Conservation (phyloP, 169 alveolate species). For the Eimeria falciformis region DNA sequence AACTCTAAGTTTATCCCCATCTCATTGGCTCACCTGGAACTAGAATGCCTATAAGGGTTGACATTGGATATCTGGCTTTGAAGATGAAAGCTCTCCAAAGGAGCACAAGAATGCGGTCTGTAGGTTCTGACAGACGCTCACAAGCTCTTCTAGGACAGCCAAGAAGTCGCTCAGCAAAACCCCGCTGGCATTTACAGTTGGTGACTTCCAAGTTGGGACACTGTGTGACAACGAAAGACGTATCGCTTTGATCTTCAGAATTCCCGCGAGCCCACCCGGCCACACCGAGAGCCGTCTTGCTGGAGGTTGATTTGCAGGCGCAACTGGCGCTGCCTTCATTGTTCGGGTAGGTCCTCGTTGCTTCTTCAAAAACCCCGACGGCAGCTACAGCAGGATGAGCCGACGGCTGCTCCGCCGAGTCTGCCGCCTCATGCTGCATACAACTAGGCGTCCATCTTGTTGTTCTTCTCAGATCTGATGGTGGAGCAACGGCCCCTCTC, state of each 20-base stretch:
- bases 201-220: conserved; percentile 18
- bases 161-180: background rate
- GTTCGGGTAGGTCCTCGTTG: too few species aligned
- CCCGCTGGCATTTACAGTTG: conserved; percentile 3
- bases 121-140: background rate
- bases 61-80: conserved; percentile 32
- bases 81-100: conserved; percentile 59
- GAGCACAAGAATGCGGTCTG: conserved; percentile 50
- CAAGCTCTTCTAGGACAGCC: background rate
- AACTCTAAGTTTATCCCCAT: background rate
- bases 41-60: conserved; percentile 51
- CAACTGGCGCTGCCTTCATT: too few species aligned
- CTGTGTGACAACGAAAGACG: conserved; percentile 25
- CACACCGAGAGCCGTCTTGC: too few species aligned
- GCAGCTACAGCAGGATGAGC: background rate
- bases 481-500: conserved; percentile 27
- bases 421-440: background rate
- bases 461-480: conserved; percentile 35
- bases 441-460: background rate
- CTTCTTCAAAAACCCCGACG: background rate
- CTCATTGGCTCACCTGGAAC: conserved; percentile 53
- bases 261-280: background rate
- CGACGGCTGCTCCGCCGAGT: background rate
- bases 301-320: too few species aligned
- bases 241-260: conserved; percentile 1